Base-by-base conservation (phyloP, 2,329 filamentous ascomycete species). In the Acarospora socialis region DNA sequence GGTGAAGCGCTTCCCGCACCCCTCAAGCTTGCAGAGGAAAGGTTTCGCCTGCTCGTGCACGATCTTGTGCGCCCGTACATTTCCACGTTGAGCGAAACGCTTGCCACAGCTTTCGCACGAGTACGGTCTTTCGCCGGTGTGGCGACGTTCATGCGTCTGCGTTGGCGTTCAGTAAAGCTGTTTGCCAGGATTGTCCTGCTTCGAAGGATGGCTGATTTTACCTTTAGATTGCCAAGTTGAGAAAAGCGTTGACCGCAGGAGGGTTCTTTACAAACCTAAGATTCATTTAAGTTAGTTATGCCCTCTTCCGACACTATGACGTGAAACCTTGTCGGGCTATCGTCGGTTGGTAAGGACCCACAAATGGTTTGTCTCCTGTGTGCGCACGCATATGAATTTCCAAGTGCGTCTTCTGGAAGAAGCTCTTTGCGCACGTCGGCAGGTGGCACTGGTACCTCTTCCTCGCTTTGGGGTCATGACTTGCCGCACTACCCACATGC, bases 331-430 rank as follows among this genome's bases (percentile, higher is more conserved):
- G 15, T 4, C 20, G 26, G 28, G 8, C 7, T 16, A n/a, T 4
- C 16, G 26, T 32, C 34, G 35, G 43, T 53, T 36, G 56, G 49
- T 34, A 36, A 21, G 12, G 26, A 63, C 81, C 65, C 61, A 92
- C 79, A 52, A 87, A 94, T 38, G 87, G 87, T 52, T 84, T 90
- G 33, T 80, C 74, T 10, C 90, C 90, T 2, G 82, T 93, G 55
- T 98, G 90, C 4, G 80, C 77, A 42, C 86, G 70, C 27, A 72
- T 75, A 53, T 98, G 90, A 29, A 92, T 94, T 39, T 90, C 80
- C 7, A 94, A 67, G 46, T 95, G 87, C 1, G 86, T 93, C 58
- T 87, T 92, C 51, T 95, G 87, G 37, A 73, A 73, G 54, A 94
- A 95, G 39, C 69, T 73, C 61, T 90, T 92, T 44, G 66, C 64